Base-by-base conservation (phyloP, 495 filamentous ascomycete genomes). In the Zalerion maritima region DNA sequence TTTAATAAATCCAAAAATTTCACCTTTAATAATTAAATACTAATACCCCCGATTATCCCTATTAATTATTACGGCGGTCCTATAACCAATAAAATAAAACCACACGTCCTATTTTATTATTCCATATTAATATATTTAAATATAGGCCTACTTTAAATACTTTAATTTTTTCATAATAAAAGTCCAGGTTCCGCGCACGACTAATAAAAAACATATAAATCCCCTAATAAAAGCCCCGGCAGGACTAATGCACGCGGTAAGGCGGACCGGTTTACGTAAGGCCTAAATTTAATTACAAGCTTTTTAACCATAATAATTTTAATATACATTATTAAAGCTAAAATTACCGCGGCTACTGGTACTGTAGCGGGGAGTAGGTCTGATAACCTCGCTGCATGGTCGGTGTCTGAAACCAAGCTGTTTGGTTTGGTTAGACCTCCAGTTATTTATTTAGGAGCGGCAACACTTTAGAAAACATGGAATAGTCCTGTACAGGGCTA, bases 161-260 rank as follows among this genome's bases (percentile, higher is more conserved):
- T 73, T 57, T 71, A 67, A 72, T 74, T 73, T 75, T 71, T 72
- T 72, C 63, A 73, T 58, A 67, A 62, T 73, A 74, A 75, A 73
- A 71, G 69, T 69, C 62, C 64, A 69, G 57, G 58, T 65, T 73
- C 62, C 64, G 62, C 61, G 47, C 55, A 73, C 62, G 56, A 59
- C 61, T 62, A 73, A 50, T 71, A 50, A 74, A 73, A 62, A 61
- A 57, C 64, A 75, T 73, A 56, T 37, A 56, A 63, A 52, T 73
- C 61, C 56, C 61, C 62, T 60, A 69, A 71, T 60, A 60, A 71
- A 73, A 72, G 64, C 44, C 57, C 66, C 64, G 55, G 57, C 62
- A 64, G 54, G 53, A 62, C 55, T 58, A 71, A 64, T 73, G 54
- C 63, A 69, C 58, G 57, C 62, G 60, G 61, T 73, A 54, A 72